A percentile compares a stretch with the other conserved stretches of the same genome.
Evolutionary conservation across 805 yeast species (phyloP).

Genomic region (Candida pini): DNA sequence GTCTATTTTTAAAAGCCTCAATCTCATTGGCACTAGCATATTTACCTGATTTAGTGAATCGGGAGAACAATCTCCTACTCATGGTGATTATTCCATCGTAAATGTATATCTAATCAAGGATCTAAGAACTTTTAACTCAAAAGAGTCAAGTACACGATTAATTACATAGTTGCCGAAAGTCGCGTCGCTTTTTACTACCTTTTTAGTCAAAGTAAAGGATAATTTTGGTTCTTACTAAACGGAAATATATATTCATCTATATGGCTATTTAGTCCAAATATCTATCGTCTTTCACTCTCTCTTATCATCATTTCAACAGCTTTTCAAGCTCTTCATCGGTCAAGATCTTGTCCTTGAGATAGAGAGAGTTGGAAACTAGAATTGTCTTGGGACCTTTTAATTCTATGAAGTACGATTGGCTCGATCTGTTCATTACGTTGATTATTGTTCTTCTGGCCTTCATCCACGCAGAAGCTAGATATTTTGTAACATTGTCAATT

Average conservation of each 20-base stretch:
- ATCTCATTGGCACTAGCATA: constrained; percentile 6
- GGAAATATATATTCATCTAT: too few species aligned
- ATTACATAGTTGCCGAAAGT: too few species aligned
- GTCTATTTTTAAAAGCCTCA: constrained; percentile 6
- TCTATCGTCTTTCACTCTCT: too few species aligned
- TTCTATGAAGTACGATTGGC: constrained; percentile 20
- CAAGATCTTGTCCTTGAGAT: constrained; percentile 18
- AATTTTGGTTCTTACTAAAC: too few species aligned
- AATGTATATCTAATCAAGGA: too few species aligned
- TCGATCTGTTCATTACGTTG: constrained; percentile 16
- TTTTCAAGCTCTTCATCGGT: constrained; percentile 20
- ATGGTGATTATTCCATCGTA: too few species aligned
- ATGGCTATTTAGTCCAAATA: too few species aligned
- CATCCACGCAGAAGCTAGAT: neutral
- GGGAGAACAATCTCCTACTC: constrained; percentile 4
- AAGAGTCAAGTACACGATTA: too few species aligned
- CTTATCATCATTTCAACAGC: constrained; percentile 6
- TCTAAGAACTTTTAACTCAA: too few species aligned
- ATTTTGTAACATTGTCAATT: neutral
- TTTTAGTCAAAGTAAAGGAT: too few species aligned
- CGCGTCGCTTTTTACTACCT: too few species aligned
- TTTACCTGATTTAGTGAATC: constrained; percentile 2
- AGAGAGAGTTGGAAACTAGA: constrained; percentile 24
- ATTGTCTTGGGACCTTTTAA: constrained; percentile 28
- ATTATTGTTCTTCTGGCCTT: constrained; percentile 3